Evolutionary conservation across 2,329 filamentous ascomycete species (phyloP), one percentile per base, ranked within the genome.

Genomic region (Cordyceps tenuipes): DNA sequence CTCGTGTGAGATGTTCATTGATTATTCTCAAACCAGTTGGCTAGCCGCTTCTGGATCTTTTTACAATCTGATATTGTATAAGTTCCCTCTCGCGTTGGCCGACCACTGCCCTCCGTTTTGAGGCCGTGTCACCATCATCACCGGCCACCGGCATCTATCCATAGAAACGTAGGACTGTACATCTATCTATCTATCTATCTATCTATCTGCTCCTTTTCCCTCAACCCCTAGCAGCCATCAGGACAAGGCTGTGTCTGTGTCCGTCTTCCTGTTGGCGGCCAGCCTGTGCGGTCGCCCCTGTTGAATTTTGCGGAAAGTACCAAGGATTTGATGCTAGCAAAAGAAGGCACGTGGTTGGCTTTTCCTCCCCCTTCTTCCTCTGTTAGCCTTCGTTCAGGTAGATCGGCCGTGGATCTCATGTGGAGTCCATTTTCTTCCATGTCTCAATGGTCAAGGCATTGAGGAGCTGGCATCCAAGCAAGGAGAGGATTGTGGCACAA

Each of bases 381-480:
- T 23, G 17, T 17, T n/a, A 46, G 10, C 41, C 23, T 19, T 44
- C 52, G 17, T 39, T 21, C 29, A 5, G 1, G 56, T 29, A 43
- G 56, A 51, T 58, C 56, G 56, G 36, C 44, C 56, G 10, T 58
- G 56, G 56, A 58, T 51, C 21, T 53, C 15, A 13, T 43, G 19
- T 43, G 13, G 13, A 17, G 10, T 21, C 36, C 23, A 3, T 17
- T 26, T 50, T 9, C 43, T 48, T 29, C 19, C 21, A 19, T 49
- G 21, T 50, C 26, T 50, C 8, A 19, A 50, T 52, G 31, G 34
- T 9, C 34, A 36, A 36, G 39, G 13, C 39, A 41, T 41, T n/a
- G 39, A 15, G 48, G 26, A 26, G 5, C 26, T 23, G 15, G 26
- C 5, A 17, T 26, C 31, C 3, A 19, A 21, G 17, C 1, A 17